These are phyloP conservation scores for Dactylellina cionopaga DNA, from an alignment of 2,329 filamentous ascomycete species.

Conservation along the genomic window DNA sequence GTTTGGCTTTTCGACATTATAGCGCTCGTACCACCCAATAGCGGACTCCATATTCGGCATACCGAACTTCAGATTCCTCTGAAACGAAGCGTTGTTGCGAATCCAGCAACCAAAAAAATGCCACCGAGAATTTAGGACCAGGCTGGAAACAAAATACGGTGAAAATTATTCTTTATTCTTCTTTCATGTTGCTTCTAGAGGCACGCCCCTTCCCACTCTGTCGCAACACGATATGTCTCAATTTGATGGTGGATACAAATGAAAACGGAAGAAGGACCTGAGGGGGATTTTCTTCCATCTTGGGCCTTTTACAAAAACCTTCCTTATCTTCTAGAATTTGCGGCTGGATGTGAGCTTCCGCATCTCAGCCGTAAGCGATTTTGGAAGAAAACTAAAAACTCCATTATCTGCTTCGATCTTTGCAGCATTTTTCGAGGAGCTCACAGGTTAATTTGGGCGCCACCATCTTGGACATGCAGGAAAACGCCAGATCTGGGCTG, in stretches of 20 bases:
- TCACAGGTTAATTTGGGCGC: no score
- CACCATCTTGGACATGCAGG: no score
- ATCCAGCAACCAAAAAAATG: no score
- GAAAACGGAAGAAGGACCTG: neutral
- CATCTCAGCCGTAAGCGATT: no score
- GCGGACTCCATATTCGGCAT: constrained; percentile 11
- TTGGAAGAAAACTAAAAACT: no score
- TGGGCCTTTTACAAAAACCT: constrained; percentile 5
- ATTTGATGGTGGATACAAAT: neutral
- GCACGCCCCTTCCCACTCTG: neutral
- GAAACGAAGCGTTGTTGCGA: no score
- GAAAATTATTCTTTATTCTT: neutral
- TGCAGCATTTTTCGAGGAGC: no score
- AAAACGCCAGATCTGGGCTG: no score
- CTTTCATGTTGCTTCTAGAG: neutral
- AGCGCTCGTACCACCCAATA: constrained; percentile 13
- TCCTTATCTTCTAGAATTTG: constrained; percentile 8
- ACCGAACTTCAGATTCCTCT: no score
- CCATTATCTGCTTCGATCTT: no score
- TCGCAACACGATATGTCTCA: constrained; percentile 4
- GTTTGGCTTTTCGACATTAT: constrained; percentile 18
- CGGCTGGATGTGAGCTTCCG: neutral
- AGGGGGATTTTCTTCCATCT: constrained; percentile 17
- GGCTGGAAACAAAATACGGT: neutral
- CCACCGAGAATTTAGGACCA: neutral